Evolutionary conservation across 371 early-diverging fungal genomes (phyloP).

Genomic region (Mucor indicus): DNA sequence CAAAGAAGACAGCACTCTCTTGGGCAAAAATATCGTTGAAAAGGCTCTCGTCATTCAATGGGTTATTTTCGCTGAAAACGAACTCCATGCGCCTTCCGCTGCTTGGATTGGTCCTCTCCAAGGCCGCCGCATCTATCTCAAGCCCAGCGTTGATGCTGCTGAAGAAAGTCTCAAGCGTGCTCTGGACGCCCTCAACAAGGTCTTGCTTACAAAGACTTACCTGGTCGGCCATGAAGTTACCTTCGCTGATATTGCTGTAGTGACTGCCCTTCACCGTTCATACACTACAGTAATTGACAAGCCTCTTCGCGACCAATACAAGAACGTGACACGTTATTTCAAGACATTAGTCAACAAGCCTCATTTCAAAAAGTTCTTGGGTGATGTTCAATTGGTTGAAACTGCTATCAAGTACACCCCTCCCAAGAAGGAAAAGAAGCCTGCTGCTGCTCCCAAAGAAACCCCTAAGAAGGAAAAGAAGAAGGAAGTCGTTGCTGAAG

Average conservation of each 20-base stretch:
- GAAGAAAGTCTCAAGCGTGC: constrained; percentile 51
- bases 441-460: constrained; percentile 53
- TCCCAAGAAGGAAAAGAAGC: constrained; percentile 55
- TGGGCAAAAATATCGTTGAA: constrained; percentile 69
- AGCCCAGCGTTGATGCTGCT: constrained; percentile 54
- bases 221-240: constrained; percentile 79
- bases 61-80: constrained; percentile 69
- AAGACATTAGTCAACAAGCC: constrained; percentile 73
- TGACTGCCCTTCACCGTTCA: constrained; percentile 44
- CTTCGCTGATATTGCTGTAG: constrained; percentile 69
- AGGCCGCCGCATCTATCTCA: constrained; percentile 55
- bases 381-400: constrained; percentile 49
- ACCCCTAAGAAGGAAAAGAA: constrained; percentile 67
- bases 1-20: constrained; percentile 58
- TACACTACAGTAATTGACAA: constrained; percentile 48
- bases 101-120: constrained; percentile 53
- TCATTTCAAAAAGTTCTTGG: constrained; percentile 74
- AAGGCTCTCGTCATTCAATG: constrained; percentile 78
- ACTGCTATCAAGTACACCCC: constrained; percentile 33
- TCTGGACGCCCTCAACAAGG: constrained; percentile 57
- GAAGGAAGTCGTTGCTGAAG: constrained; percentile 52
- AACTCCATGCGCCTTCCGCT: constrained; percentile 30
- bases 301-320: constrained; percentile 71
- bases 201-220: constrained; percentile 67
- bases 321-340: constrained; percentile 88